phyloP scores from a whole-genome alignment of 192 early-diverging fungal species.

The Coemansia sp. region DNA sequence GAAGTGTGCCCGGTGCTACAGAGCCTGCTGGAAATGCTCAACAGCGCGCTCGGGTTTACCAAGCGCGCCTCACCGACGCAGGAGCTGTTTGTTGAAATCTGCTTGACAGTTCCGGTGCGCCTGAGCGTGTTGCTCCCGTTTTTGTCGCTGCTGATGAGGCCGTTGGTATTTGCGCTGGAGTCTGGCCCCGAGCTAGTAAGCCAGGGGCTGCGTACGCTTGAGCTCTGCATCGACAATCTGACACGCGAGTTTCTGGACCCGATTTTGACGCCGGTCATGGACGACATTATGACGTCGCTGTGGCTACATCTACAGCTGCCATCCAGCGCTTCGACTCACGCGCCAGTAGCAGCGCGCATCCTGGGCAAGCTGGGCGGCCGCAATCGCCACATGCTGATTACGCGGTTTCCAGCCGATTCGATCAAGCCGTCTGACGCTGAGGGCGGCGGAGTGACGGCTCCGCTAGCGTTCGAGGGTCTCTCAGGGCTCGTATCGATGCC shows the following conservation, averaged over 20 bases:
- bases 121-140: constrained; percentile 90
- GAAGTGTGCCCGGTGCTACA: constrained; percentile 93
- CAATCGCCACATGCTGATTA: constrained; percentile 79
- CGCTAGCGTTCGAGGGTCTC: constrained; percentile 37
- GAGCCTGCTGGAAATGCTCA: constrained; percentile 87
- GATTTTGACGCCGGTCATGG: constrained; percentile 88
- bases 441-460: constrained; percentile 9
- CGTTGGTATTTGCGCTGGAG: constrained; percentile 88
- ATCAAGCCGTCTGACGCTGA: not conserved
- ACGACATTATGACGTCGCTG: constrained; percentile 89
- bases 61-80: constrained; percentile 81
- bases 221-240: constrained; percentile 97
- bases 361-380: constrained; percentile 97
- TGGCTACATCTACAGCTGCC: constrained; percentile 87
- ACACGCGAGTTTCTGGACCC: constrained; percentile 96
- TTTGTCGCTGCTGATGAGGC: constrained; percentile 91
- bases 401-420: constrained; percentile 22
- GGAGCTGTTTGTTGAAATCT: constrained; percentile 97
- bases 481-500: constrained; percentile 33
- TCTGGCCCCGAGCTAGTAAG: constrained; percentile 91
- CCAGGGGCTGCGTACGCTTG: constrained; percentile 91
- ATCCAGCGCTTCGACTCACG: constrained; percentile 80
- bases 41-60: constrained; percentile 67
- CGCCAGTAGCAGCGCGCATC: constrained; percentile 83
- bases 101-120: constrained; percentile 93